These are phyloP conservation scores for Dendrobium nobile DNA, from an alignment of 106 monocot species.

Conservation along the genomic window DNA sequence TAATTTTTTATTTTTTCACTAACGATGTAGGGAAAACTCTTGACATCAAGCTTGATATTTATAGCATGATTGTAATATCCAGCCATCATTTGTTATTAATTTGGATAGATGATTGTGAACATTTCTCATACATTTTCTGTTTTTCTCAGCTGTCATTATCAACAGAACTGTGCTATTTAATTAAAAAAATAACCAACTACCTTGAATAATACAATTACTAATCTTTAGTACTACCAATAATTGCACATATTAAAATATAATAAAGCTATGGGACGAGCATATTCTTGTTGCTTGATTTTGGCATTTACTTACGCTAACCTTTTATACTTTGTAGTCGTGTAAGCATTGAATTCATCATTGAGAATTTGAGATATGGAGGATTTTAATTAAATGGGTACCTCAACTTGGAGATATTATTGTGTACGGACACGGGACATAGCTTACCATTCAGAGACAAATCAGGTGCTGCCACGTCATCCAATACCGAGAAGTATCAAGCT, in stretches of 20 bases:
- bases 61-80: not conserved
- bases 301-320: not conserved
- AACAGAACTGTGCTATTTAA: not conserved
- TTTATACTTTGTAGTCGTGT: not conserved
- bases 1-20: not conserved
- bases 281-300: slow-evolving; percentile 1
- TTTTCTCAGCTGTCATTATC: not conserved
- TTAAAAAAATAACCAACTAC: not conserved
- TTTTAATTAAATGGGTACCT: not conserved
- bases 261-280: not conserved
- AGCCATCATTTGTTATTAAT: not conserved
- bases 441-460: no score
- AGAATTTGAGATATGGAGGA: not conserved
- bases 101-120: not conserved
- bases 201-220: not conserved
- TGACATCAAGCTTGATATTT: not conserved
- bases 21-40: not conserved
- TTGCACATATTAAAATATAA: not conserved
- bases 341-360: not conserved
- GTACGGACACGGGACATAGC: no score
- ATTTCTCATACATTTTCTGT: not conserved
- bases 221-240: not conserved
- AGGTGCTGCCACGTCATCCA: no score
- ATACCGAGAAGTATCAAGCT: no score
- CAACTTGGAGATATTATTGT: no score